Conservation (phyloP, 1,284 basidiomycete species). For the Apiotrichum akiyoshidainum region DNA sequence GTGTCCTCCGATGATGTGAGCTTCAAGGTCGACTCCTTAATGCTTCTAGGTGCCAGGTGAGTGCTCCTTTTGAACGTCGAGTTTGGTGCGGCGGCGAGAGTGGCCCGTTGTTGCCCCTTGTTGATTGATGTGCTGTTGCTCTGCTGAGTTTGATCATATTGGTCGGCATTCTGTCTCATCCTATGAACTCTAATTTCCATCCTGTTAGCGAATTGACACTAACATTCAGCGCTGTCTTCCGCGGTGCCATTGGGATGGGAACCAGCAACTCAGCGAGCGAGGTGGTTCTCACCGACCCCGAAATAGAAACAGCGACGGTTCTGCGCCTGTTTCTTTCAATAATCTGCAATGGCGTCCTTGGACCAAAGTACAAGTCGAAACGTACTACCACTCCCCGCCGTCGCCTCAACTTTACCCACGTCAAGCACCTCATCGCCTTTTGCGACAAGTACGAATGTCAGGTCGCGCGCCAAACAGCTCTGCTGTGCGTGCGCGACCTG, state of each 20-base stretch:
- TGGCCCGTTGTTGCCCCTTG: neutral
- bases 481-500: neutral
- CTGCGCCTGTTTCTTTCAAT: conserved; percentile 6
- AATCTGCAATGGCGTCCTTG: neutral
- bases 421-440: neutral
- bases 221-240: neutral
- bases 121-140: too few relatives aligned
- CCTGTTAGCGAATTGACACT: neutral
- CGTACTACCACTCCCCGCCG: too few relatives aligned
- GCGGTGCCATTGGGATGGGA: neutral
- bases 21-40: conserved; percentile 3
- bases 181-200: neutral
- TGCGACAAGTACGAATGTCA: conserved; percentile 3
- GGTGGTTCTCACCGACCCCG: conserved; percentile 3
- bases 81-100: neutral
- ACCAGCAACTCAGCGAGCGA: neutral
- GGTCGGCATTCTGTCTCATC: neutral
- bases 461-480: neutral
- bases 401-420: neutral
- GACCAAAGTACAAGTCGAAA: neutral
- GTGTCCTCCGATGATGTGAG: conserved; percentile 3
- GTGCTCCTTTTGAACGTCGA: neutral
- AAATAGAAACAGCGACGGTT: neutral
- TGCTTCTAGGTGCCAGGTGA: conserved; percentile 2
- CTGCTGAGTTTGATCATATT: too few relatives aligned